phyloP scores from a whole-genome alignment of 805 yeast species.

The Wickerhamiella vanderwaltii region DNA sequence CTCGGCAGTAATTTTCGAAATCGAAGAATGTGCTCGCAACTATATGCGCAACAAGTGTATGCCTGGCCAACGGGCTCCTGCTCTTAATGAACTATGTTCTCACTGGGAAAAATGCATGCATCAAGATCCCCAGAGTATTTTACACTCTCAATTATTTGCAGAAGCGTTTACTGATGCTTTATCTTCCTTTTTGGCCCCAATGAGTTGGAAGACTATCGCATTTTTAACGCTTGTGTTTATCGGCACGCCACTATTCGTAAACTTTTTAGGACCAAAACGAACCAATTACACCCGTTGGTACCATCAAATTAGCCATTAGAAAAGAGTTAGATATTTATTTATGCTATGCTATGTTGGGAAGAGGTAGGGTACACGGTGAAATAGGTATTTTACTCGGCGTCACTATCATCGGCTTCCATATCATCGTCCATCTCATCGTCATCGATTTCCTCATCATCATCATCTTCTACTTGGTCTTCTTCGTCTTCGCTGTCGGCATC shows the following conservation, averaged over 20 bases:
- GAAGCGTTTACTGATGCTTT: constrained; percentile 73
- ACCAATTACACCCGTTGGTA: background rate
- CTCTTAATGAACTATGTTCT: constrained; percentile 57
- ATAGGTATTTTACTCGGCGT: too few species aligned
- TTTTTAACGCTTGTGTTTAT: constrained; percentile 22
- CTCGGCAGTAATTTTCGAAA: constrained; percentile 47
- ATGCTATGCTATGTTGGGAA: background rate
- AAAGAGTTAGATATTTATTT: background rate
- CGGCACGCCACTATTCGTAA: constrained; percentile 25
- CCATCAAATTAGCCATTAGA: background rate
- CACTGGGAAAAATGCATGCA: constrained; percentile 77
- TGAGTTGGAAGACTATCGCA: constrained; percentile 54
- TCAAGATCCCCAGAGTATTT: constrained; percentile 54
- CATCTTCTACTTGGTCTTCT: constrained; percentile 26
- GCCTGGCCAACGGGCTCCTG: constrained; percentile 57
- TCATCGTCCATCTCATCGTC: background rate
- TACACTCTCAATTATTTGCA: constrained; percentile 61
- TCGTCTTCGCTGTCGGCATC: constrained; percentile 29
- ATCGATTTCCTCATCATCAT: constrained; percentile 24
- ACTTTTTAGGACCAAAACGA: constrained; percentile 10
- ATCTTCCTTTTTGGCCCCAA: constrained; percentile 60
- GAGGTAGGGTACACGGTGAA: too few species aligned
- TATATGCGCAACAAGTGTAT: constrained; percentile 61
- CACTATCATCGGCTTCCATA: background rate
- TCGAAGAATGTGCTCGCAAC: constrained; percentile 55